Conservation (phyloP, 768 basidiomycete genomes). For the Lepiota brunneoincarnata region DNA sequence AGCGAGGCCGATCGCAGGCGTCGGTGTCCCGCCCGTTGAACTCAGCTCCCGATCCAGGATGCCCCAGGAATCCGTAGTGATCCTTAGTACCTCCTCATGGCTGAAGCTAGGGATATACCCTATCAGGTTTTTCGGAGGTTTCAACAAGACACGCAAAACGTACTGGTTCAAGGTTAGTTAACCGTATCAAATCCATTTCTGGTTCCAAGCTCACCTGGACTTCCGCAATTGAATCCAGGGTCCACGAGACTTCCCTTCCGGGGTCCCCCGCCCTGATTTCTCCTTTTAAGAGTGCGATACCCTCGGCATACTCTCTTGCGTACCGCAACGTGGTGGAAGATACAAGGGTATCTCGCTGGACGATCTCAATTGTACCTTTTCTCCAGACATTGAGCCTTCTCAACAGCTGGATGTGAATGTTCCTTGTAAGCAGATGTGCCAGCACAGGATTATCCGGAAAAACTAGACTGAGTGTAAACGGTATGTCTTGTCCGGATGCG, state of each 20-base stretch:
- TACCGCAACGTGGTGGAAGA: constrained; percentile 20
- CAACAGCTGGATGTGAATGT: constrained; percentile 32
- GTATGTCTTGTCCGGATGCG: constrained; percentile 38
- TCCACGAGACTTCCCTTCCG: constrained; percentile 36
- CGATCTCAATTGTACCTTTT: constrained; percentile 20
- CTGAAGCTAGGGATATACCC: constrained; percentile 32
- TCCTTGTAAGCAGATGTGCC: constrained; percentile 29
- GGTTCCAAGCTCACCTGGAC: constrained; percentile 21
- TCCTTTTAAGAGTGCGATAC: constrained; percentile 29
- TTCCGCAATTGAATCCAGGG: constrained; percentile 26
- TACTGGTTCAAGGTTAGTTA: constrained; percentile 26
- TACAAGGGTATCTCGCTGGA: constrained; percentile 25
- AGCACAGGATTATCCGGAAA: constrained; percentile 35
- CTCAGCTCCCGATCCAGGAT: constrained; percentile 33
- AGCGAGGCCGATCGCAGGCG: constrained; percentile 38
- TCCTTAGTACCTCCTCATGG: constrained; percentile 31
- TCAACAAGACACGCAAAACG: constrained; percentile 31
- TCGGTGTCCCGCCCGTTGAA: constrained; percentile 32
- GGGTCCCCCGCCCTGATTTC: constrained; percentile 33
- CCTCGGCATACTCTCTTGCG: constrained; percentile 32
- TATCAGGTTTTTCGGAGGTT: constrained; percentile 25
- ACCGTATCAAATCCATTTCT: neutral
- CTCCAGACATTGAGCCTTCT: constrained; percentile 30
- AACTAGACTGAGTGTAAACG: constrained; percentile 34
- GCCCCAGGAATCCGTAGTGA: constrained; percentile 40